Base-by-base conservation (phyloP, 2,329 filamentous ascomycete genomes). In the Aspergillus caelatus region DNA sequence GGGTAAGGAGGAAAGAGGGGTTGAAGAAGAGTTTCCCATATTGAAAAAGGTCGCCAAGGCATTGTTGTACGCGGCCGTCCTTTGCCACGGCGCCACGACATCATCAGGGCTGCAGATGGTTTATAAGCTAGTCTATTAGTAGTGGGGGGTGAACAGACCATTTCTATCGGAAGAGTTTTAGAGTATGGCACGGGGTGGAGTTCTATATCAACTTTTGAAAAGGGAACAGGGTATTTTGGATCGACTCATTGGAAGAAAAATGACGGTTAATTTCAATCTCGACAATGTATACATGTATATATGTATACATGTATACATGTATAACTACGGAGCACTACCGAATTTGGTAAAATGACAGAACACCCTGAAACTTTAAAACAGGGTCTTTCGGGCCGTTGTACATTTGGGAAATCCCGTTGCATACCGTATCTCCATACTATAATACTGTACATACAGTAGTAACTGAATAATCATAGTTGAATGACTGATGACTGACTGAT, bases 21-120 rank as follows among this genome's bases (percentile, higher is more conserved):
- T 46, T 46, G 43, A 46, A 46, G 43, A 46, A 46, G 43, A n/a
- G 19, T 41, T 16, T n/a, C 39, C 14, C 39, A 19, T 41, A 12
- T 41, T 41, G 39, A 41, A 41, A 12, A 12, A 50, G 26, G 46
- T 30, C n/a, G 61, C 56, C 61, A 62, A 62, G 61, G 36, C 30
- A 30, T 32, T n/a, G 56, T 39, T 48, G 46, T 59, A 62, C 61
- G 61, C 61, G 61, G 61, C 61, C 57, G 39, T 46, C 46, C 28
- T 59, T 61, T 30, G 60, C 60, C 60, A 62, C 60, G 23, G 36
- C 26, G 46, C 46, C 46, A 45, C 41, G 23, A 50, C 46, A 50
- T 19, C 46, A 28, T n/a, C 39, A 41, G 39, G 39, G 39, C 39
- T 41, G 39, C 16, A 41, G 39, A 9, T 41, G 19, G 39, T 41